phyloP scores from a whole-genome alignment of 1,284 basidiomycete species.

The Trametes polyzona region DNA sequence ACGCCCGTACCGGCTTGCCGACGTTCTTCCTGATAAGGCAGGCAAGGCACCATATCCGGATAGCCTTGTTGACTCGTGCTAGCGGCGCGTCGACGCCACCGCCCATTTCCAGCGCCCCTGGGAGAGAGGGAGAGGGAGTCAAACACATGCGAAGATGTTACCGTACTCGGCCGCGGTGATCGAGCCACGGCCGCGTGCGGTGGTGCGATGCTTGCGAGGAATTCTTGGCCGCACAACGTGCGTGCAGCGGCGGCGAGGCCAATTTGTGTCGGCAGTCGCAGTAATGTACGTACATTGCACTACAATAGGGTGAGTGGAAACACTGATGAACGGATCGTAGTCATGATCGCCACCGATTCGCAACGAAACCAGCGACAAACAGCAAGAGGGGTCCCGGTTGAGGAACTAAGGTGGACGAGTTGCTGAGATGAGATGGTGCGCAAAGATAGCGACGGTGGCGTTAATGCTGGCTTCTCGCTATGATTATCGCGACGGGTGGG shows the following conservation, averaged over 20 bases:
- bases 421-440: not conserved
- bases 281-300: not conserved
- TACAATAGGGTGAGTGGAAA: not conserved
- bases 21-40: conserved; percentile 9
- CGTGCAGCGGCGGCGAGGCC: not conserved
- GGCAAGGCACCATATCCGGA: conserved; percentile 1
- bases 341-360: not conserved
- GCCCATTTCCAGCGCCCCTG: too few relatives aligned
- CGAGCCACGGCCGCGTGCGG: not conserved
- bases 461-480: not conserved
- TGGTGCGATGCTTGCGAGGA: not conserved
- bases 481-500: not conserved
- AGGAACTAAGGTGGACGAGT: not conserved
- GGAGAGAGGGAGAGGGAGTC: too few relatives aligned
- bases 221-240: not conserved
- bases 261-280: not conserved
- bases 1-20: not conserved
- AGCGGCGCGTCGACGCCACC: not conserved
- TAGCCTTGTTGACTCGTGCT: conserved; percentile 7
- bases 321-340: not conserved
- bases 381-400: too few relatives aligned
- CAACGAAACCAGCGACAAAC: too few relatives aligned
- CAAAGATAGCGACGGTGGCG: not conserved
- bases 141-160: not conserved
- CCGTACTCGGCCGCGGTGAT: not conserved